Conservation (phyloP, 768 basidiomycete species). For the Porphyrellus cyaneotinctus region DNA sequence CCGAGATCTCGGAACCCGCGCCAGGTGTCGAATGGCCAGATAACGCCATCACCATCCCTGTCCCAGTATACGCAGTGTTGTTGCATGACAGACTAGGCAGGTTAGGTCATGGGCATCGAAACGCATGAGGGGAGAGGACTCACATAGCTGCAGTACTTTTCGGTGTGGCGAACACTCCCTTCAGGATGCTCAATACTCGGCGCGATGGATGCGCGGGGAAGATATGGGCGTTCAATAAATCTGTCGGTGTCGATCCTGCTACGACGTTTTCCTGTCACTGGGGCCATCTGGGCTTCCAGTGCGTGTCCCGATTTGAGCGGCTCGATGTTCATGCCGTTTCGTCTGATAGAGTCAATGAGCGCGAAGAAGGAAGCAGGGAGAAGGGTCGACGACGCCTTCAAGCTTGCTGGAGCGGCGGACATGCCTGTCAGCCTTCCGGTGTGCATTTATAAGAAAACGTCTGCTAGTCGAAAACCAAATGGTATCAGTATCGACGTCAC, state of each 20-base stretch:
- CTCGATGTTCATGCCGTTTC: slow-evolving; percentile 17
- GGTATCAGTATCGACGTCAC: slow-evolving; percentile 1
- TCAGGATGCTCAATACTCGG: slow-evolving; percentile 24
- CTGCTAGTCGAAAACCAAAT: slow-evolving; percentile 15
- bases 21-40: slow-evolving; percentile 44
- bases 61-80: slow-evolving; percentile 43
- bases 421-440: slow-evolving; percentile 15
- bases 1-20: slow-evolving; percentile 39
- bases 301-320: slow-evolving; percentile 18
- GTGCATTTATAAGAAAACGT: neutral
- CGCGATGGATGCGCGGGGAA: slow-evolving; percentile 27
- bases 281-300: slow-evolving; percentile 18
- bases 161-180: slow-evolving; percentile 17
- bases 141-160: slow-evolving; percentile 21
- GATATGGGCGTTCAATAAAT: slow-evolving; percentile 25
- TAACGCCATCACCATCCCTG: slow-evolving; percentile 37
- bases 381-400: slow-evolving; percentile 12
- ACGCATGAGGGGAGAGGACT: neutral
- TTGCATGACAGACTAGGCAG: slow-evolving; percentile 37
- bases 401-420: slow-evolving; percentile 8
- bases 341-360: slow-evolving; percentile 17
- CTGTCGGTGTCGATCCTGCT: slow-evolving; percentile 26
- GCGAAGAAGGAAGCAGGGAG: slow-evolving; percentile 17
- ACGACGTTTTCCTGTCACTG: slow-evolving; percentile 18
- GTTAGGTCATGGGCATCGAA: neutral